A percentile compares a stretch with the other conserved stretches of the same genome.
Evolutionary conservation across 179 eudicot genomes (phyloP).

Genomic region (Beta macrorhiza): DNA sequence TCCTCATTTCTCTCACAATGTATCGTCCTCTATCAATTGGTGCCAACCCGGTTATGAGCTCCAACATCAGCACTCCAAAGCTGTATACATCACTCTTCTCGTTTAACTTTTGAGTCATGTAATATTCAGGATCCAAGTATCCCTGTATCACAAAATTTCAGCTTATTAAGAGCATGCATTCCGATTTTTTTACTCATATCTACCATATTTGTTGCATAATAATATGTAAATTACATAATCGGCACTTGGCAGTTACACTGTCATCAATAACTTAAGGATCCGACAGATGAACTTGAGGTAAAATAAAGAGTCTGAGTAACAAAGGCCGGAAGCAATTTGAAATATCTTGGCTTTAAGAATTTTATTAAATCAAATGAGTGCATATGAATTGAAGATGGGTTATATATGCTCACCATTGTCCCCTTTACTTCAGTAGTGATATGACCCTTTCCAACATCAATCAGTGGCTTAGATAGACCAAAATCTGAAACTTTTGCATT

Average conservation of each 20-base stretch:
- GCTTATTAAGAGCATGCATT: too few relatives aligned
- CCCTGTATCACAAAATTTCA: conserved; percentile 37
- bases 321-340: too few relatives aligned
- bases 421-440: conserved; percentile 83
- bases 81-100: conserved; percentile 67
- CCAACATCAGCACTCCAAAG: conserved; percentile 59
- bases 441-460: conserved; percentile 57
- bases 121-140: conserved; percentile 67
- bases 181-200: not conserved
- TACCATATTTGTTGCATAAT: not conserved
- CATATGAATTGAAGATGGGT: not conserved
- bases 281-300: too few relatives aligned
- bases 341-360: too few relatives aligned
- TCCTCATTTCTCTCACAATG: conserved; percentile 47
- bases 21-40: conserved; percentile 58
- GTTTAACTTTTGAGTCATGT: conserved; percentile 60
- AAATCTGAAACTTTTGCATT: conserved; percentile 81
- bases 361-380: too few relatives aligned
- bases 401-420: conserved; percentile 57
- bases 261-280: too few relatives aligned
- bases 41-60: conserved; percentile 46
- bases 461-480: conserved; percentile 61
- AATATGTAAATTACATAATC: not conserved
- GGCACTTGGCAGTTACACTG: too few relatives aligned
- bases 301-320: too few relatives aligned